Conservation (phyloP, 352 stramenopile genomes). For the Pythium chondricola region DNA sequence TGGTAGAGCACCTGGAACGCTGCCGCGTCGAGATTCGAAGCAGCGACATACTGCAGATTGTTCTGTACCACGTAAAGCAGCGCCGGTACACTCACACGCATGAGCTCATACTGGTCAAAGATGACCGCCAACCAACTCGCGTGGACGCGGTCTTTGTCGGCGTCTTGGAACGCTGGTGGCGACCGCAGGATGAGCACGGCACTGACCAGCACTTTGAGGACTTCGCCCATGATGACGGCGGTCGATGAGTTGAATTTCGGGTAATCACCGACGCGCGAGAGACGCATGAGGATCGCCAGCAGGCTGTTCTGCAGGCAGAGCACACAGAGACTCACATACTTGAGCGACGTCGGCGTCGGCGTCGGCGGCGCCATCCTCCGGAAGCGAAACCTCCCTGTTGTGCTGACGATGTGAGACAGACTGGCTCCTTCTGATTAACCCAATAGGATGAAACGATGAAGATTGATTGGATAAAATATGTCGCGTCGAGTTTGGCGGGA, state of each 20-base stretch:
- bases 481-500: constrained; percentile 16
- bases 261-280: constrained; percentile 64
- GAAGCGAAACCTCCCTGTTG: too few relatives aligned
- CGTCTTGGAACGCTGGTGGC: constrained; percentile 13
- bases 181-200: constrained; percentile 32
- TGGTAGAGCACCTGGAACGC: constrained; percentile 84
- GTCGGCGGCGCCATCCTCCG: constrained; percentile 2
- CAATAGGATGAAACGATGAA: background rate
- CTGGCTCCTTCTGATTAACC: too few relatives aligned
- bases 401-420: too few relatives aligned
- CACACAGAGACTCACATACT: constrained; percentile 69
- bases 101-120: constrained; percentile 53
- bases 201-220: constrained; percentile 58
- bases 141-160: constrained; percentile 3
- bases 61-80: constrained; percentile 83
- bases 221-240: constrained; percentile 65
- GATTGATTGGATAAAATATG: constrained; percentile 14
- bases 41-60: constrained; percentile 79
- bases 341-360: constrained; percentile 39
- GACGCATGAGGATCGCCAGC: constrained; percentile 72
- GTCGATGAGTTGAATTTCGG: constrained; percentile 71
- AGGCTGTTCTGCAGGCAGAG: constrained; percentile 81
- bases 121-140: constrained; percentile 27
- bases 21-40: constrained; percentile 73
- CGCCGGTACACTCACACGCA: constrained; percentile 69